Percentiles rank a stretch among this genome's conserved stretches.
Conservation (phyloP, 2,329 filamentous ascomycete genomes). For the Colletotrichum chlorophyti region DNA sequence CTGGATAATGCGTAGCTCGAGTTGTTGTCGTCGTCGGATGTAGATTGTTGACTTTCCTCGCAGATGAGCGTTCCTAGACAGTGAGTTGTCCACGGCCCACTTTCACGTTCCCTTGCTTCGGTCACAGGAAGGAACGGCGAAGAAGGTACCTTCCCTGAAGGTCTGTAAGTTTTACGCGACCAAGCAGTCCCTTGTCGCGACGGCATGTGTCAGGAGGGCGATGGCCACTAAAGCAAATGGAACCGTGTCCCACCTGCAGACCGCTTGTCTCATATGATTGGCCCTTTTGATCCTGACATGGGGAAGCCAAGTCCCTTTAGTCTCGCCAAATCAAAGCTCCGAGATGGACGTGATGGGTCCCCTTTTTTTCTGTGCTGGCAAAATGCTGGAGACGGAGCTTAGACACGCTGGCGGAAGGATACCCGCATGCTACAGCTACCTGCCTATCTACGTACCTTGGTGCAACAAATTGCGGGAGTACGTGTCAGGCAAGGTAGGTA, state of each 20-base stretch:
- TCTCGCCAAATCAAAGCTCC: conserved; percentile 17
- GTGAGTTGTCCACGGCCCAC: conserved; percentile 22
- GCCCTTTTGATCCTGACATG: neutral
- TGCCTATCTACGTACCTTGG: no score
- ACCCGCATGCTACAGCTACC: no score
- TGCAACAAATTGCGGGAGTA: no score
- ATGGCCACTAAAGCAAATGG: conserved; percentile 27
- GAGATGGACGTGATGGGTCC: neutral
- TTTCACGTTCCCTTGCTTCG: conserved; percentile 9
- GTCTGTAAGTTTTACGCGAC: conserved; percentile 26
- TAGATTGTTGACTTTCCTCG: conserved; percentile 25
- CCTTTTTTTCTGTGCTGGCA: neutral
- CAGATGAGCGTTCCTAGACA: conserved; percentile 4
- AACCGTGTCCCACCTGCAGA: conserved; percentile 4
- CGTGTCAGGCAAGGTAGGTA: no score
- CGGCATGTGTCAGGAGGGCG: conserved; percentile 40
- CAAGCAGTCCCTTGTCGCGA: conserved; percentile 40
- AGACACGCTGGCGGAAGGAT: conserved; percentile 24
- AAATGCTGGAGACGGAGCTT: conserved; percentile 9
- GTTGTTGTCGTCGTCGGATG: conserved; percentile 3
- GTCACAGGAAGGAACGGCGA: conserved; percentile 11
- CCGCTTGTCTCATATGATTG: conserved; percentile 26
- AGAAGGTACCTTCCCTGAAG: conserved; percentile 12
- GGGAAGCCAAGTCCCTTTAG: conserved; percentile 1
- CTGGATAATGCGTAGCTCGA: conserved; percentile 7